These are phyloP conservation scores for Clavaria fumosa DNA, from an alignment of 768 basidiomycete genomes.

Conservation along the genomic window DNA sequence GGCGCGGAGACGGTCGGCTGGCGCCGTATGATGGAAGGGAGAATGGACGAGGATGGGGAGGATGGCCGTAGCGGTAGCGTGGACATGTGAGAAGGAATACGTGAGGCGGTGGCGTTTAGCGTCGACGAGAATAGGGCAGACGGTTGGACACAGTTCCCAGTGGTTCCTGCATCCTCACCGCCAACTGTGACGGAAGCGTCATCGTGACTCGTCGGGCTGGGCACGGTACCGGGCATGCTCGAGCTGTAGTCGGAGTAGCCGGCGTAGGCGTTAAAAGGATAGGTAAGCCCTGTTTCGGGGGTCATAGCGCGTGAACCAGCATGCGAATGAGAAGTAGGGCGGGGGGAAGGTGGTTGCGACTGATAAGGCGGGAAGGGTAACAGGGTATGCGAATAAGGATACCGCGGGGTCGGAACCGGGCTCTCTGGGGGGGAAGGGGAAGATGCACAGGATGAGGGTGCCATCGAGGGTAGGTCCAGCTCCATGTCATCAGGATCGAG, in stretches of 20 bases:
- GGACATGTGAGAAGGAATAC: constrained; percentile 21
- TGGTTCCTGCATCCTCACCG: constrained; percentile 1
- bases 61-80: constrained; percentile 12
- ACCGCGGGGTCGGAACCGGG: constrained; percentile 34
- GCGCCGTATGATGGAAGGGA: constrained; percentile 4
- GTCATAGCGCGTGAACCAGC: constrained; percentile 13
- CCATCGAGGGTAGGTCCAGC: constrained; percentile 27
- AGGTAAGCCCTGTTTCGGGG: constrained; percentile 19
- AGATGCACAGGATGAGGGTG: constrained; percentile 27
- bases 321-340: constrained; percentile 20
- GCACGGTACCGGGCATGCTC: constrained; percentile 36
- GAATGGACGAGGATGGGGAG: constrained; percentile 4
- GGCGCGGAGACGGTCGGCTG: constrained; percentile 9
- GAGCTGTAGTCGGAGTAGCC: constrained; percentile 51
- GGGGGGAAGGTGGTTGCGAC: constrained; percentile 18
- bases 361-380: constrained; percentile 16
- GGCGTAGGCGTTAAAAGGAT: constrained; percentile 56
- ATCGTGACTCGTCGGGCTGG: constrained; percentile 12
- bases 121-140: constrained; percentile 40
- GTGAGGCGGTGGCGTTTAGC: constrained; percentile 24
- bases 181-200: neutral
- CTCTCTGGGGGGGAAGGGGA: constrained; percentile 34
- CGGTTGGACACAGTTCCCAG: constrained; percentile 43
- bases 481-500: constrained; percentile 79
- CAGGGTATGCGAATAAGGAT: constrained; percentile 30